Evolutionary conservation across 164 flowering plant genomes (phyloP), one percentile per base, ranked within the genome.

Genomic region (Houttuynia cordata): DNA sequence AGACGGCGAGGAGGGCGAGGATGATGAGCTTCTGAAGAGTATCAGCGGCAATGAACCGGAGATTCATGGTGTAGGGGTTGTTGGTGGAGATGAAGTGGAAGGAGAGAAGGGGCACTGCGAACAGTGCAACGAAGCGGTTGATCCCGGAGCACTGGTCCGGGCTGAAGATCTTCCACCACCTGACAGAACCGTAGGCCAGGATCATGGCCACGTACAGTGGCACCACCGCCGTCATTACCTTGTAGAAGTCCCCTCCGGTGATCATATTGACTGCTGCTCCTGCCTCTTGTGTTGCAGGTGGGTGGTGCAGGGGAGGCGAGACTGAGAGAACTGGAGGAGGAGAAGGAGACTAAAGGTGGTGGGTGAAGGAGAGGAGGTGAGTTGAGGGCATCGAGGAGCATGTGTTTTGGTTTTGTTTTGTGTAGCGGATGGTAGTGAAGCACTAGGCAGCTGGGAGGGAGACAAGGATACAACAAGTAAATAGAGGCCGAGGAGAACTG

Each of bases 181-280:
- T 87, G 21, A 90, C 97, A 0, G 97, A 90, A 13, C 92, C 97
- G 59, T 90, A 90, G 56, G 97, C 97, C 25, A 90, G 64, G 51
- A 85, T 77, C 97, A 90, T 90, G 70, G 97, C 97, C 37, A 90
- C 95, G 75, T 90, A 90, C 20, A 91, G 86, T 14, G 97, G 97
- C 0, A 91, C 96, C 69, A 91, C 77, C 13, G 97, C 96, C 0
- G 96, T 86, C 91, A 91, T 84, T 0, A 91, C 97, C 71, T 91
- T 86, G 85, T 91, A 87, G 71, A 91, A 84, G 60, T 87, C 97
- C 7, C 68, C 18, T 57, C 62, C 12, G 0, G 75, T 79, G 59
- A 91, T 91, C 97, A 91, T 90, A 61, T 74, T 81, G 25, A 40
- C 51, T 40, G 22, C n/a, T 17, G 20, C 15, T 8, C 10, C 15